These are phyloP conservation scores for Candida taoyuanica DNA, from an alignment of 805 yeast species.

Conservation along the genomic window DNA sequence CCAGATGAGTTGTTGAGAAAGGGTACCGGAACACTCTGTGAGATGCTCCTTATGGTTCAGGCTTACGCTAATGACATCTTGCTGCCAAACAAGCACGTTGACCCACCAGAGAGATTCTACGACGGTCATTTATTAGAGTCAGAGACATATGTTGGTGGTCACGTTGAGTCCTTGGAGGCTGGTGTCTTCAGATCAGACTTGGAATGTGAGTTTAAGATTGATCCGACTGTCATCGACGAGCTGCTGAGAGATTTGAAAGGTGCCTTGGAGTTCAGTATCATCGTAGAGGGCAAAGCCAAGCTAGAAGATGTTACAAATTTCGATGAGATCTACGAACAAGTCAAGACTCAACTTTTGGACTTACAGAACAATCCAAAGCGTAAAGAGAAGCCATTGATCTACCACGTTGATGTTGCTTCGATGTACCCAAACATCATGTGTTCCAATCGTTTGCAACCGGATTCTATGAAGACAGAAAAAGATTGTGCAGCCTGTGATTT, in stretches of 20 bases:
- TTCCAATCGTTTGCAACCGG: slow-evolving; percentile 94
- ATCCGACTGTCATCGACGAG: slow-evolving; percentile 78
- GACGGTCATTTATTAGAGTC: slow-evolving; percentile 91
- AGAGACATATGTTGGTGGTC: slow-evolving; percentile 98
- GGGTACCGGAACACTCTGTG: slow-evolving; percentile 98
- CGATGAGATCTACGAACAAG: slow-evolving; percentile 63
- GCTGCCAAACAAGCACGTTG: slow-evolving; percentile 89
- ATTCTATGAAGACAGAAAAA: slow-evolving; percentile 90
- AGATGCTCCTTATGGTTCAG: slow-evolving; percentile 94
- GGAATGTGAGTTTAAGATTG: slow-evolving; percentile 67
- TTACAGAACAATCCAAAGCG: slow-evolving; percentile 61
- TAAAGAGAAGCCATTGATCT: slow-evolving; percentile 77
- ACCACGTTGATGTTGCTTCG: slow-evolving; percentile 98
- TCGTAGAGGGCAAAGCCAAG: slow-evolving; percentile 69
- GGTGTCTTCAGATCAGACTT: slow-evolving; percentile 95
- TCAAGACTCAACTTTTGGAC: slow-evolving; percentile 50
- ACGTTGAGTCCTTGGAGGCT: slow-evolving; percentile 95
- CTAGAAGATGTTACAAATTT: slow-evolving; percentile 77
- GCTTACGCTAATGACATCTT: slow-evolving; percentile 76
- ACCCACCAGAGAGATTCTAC: slow-evolving; percentile 91
- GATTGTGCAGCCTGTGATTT: slow-evolving; percentile 98
- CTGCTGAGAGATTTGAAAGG: slow-evolving; percentile 65
- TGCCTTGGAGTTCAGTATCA: slow-evolving; percentile 78
- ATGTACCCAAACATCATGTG: slow-evolving; percentile 99
- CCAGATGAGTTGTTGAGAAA: slow-evolving; percentile 95